These are phyloP conservation scores for Colletotrichum chrysophilum DNA, from an alignment of 2,329 filamentous ascomycete genomes.

Conservation along the genomic window DNA sequence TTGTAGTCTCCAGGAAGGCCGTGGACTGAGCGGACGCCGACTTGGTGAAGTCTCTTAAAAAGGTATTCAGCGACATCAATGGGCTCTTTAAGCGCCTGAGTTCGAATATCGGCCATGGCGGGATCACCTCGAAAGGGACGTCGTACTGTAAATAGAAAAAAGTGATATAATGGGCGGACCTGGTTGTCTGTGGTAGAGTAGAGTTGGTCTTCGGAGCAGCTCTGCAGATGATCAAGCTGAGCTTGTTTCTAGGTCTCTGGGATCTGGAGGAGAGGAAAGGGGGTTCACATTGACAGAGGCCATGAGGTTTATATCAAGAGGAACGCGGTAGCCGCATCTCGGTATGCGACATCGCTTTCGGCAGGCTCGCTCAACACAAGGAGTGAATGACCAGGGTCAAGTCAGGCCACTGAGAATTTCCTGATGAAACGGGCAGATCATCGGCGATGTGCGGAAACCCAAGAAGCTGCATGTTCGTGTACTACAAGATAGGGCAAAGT, in stretches of 20 bases:
- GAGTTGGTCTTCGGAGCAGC: background rate
- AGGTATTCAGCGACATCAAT: conserved; percentile 72
- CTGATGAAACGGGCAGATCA: background rate
- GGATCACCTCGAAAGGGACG: background rate
- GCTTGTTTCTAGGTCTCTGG: background rate
- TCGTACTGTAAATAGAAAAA: background rate
- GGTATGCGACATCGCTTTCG: background rate
- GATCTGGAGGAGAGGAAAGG: background rate
- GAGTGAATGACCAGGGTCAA: background rate
- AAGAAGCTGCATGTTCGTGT: background rate
- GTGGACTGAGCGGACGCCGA: conserved; percentile 69
- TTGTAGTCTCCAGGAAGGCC: conserved; percentile 79
- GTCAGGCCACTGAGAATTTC: conserved; percentile 4
- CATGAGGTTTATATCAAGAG: conserved; percentile 3
- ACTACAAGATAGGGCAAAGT: background rate
- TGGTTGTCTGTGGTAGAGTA: background rate
- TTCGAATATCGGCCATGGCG: conserved; percentile 42
- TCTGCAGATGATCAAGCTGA: background rate
- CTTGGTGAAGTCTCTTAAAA: conserved; percentile 66
- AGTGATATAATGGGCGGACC: background rate
- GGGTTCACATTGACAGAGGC: background rate
- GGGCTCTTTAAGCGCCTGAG: conserved; percentile 50
- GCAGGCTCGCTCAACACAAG: background rate
- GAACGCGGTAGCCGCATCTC: background rate
- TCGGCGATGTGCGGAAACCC: background rate